These are phyloP conservation scores for Chlorella sp. DNA, from an alignment of 139 green algal species.

Conservation along the genomic window DNA sequence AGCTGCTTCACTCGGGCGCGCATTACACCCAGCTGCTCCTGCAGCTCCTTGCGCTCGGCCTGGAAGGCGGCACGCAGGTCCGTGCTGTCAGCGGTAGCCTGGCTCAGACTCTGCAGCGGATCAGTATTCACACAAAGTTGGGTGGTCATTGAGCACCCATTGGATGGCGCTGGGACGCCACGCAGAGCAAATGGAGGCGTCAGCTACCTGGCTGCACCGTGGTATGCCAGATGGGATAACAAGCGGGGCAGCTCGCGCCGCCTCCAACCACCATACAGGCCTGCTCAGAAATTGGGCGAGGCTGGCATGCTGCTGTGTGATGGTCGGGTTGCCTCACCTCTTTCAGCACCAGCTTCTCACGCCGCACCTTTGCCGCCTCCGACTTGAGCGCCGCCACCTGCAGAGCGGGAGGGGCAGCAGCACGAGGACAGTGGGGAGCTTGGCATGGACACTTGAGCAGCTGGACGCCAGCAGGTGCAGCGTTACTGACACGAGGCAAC, in stretches of 20 bases:
- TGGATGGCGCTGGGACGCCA: too few species aligned
- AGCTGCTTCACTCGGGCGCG: constrained; percentile 2
- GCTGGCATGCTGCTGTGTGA: too few species aligned
- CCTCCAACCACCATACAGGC: too few species aligned
- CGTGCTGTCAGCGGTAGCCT: constrained; percentile 2
- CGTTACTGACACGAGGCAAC: background rate
- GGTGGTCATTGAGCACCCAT: too few species aligned
- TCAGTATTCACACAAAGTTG: too few species aligned
- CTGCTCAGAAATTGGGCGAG: background rate
- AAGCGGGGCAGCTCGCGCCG: too few species aligned
- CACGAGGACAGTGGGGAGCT: too few species aligned
- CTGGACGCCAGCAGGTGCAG: background rate
- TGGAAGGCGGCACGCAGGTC: background rate
- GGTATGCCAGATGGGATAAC: too few species aligned
- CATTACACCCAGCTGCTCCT: background rate
- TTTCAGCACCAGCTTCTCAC: background rate
- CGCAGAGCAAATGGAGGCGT: background rate
- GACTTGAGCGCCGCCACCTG: constrained; percentile 14
- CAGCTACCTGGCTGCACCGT: too few species aligned
- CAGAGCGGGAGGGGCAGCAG: background rate
- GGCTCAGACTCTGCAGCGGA: constrained; percentile 10
- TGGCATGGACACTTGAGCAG: background rate
- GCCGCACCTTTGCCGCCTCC: background rate
- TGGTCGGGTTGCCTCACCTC: constrained; percentile 2
- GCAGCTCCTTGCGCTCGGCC: background rate